Percentiles rank a stretch among this genome's conserved stretches.
phyloP scores from a whole-genome alignment of 768 basidiomycete genomes.

The Boletus eberwhitei region DNA sequence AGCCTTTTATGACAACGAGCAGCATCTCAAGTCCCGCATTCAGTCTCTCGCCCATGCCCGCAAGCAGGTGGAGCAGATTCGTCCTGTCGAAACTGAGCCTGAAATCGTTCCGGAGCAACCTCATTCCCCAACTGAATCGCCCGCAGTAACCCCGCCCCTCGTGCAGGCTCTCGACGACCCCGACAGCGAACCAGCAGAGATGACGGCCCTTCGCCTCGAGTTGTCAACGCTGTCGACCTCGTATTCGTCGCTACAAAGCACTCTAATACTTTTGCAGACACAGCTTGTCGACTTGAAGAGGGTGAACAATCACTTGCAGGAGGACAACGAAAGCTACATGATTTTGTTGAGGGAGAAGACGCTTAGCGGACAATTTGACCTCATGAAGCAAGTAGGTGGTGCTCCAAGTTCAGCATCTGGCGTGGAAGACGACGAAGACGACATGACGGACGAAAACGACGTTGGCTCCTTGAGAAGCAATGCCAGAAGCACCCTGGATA shows the following conservation, averaged over 20 bases:
- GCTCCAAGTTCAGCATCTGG: conserved; percentile 40
- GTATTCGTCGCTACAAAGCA: conserved; percentile 78
- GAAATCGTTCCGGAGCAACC: conserved; percentile 40
- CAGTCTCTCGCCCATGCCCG: conserved; percentile 70
- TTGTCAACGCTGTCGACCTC: conserved; percentile 85
- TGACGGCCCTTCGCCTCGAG: conserved; percentile 79
- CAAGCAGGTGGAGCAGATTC: conserved; percentile 45
- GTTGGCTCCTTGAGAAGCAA: conserved; percentile 55
- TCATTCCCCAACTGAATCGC: conserved; percentile 25
- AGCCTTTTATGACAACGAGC: conserved; percentile 89
- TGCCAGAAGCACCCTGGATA: conserved; percentile 56
- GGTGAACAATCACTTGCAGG: conserved; percentile 83
- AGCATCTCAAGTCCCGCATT: conserved; percentile 89
- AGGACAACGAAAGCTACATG: conserved; percentile 98
- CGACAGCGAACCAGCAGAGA: conserved; percentile 79
- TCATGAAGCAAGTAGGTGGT: conserved; percentile 64
- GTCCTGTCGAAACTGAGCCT: conserved; percentile 36
- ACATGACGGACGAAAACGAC: conserved; percentile 41
- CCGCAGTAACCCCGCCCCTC: conserved; percentile 20
- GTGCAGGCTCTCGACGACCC: conserved; percentile 58
- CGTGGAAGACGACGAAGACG: conserved; percentile 34
- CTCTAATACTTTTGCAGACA: conserved; percentile 76
- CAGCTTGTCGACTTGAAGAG: conserved; percentile 86
- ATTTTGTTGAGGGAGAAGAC: conserved; percentile 90
- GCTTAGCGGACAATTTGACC: conserved; percentile 81